These are phyloP conservation scores for Candida vaughaniae DNA, from an alignment of 805 yeast genomes.

Conservation along the genomic window DNA sequence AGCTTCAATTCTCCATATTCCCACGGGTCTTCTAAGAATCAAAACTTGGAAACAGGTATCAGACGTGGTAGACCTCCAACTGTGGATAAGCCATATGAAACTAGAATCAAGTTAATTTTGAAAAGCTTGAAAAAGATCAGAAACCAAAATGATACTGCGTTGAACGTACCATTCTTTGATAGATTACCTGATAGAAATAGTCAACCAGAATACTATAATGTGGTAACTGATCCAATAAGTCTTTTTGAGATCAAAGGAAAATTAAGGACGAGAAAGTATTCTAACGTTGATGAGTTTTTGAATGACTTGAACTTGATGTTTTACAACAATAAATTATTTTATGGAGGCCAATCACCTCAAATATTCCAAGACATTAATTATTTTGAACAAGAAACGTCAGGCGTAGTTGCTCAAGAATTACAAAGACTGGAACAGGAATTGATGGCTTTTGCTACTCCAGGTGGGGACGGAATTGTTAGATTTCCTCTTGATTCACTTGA, in stretches of 20 bases:
- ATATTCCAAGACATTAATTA: slow-evolving; percentile 60
- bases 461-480: slow-evolving; percentile 53
- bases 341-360: slow-evolving; percentile 50
- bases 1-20: neutral
- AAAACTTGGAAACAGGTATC: slow-evolving; percentile 42
- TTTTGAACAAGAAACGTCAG: slow-evolving; percentile 61
- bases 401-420: slow-evolving; percentile 64
- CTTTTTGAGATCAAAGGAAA: slow-evolving; percentile 75
- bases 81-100: slow-evolving; percentile 88
- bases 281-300: slow-evolving; percentile 71
- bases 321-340: slow-evolving; percentile 65
- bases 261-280: slow-evolving; percentile 82
- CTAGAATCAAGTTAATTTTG: slow-evolving; percentile 83
- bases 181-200: slow-evolving; percentile 69
- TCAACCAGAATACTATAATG: slow-evolving; percentile 53
- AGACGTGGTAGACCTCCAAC: slow-evolving; percentile 91
- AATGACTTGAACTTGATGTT: slow-evolving; percentile 75
- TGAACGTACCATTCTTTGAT: slow-evolving; percentile 66
- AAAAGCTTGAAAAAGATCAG: slow-evolving; percentile 75
- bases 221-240: slow-evolving; percentile 59
- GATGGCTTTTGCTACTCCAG: slow-evolving; percentile 39
- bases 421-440: slow-evolving; percentile 80
- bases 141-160: slow-evolving; percentile 45
- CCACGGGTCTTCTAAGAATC: neutral
- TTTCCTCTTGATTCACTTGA: slow-evolving; percentile 79